These are phyloP conservation scores for Citrullus mucosospermus DNA, from an alignment of 306 rosid species.

Conservation along the genomic window DNA sequence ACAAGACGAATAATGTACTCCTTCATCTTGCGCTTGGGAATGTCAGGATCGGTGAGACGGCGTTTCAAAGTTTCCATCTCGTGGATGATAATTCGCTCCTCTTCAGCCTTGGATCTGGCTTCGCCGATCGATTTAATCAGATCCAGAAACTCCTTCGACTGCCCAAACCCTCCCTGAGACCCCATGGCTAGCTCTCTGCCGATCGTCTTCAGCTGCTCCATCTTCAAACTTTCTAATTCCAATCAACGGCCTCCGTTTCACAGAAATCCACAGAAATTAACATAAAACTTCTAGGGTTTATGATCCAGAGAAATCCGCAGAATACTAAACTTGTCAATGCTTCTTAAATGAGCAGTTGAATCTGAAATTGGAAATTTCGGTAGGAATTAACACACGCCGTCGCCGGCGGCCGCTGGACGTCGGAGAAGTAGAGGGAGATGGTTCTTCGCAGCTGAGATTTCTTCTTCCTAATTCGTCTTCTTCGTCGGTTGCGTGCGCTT, in stretches of 20 bases:
- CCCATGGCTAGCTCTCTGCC: constrained; percentile 98
- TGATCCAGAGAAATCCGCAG: background rate
- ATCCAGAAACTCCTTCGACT: constrained; percentile 83
- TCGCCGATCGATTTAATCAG: constrained; percentile 92
- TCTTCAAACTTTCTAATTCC: background rate
- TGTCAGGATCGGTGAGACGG: constrained; percentile 67
- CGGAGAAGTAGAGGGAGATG: background rate
- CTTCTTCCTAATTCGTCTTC: constrained; percentile 1
- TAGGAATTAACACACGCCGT: background rate
- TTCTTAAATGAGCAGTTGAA: background rate
- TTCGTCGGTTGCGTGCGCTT: background rate
- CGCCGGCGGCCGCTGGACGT: background rate
- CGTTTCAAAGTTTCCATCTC: constrained; percentile 93
- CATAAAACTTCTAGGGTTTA: constrained; percentile 9
- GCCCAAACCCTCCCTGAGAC: constrained; percentile 93
- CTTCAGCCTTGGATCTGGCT: constrained; percentile 93
- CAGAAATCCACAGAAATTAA: background rate
- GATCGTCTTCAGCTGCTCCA: constrained; percentile 89
- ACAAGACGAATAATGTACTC: constrained; percentile 82
- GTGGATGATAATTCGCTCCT: constrained; percentile 75
- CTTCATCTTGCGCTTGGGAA: constrained; percentile 92
- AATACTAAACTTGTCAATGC: background rate
- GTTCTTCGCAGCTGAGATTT: background rate
- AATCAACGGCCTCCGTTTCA: background rate
- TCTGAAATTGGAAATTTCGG: background rate